phyloP scores from a whole-genome alignment of 2,329 filamentous ascomycete species.

The Aotearoamyces nothofagi region DNA sequence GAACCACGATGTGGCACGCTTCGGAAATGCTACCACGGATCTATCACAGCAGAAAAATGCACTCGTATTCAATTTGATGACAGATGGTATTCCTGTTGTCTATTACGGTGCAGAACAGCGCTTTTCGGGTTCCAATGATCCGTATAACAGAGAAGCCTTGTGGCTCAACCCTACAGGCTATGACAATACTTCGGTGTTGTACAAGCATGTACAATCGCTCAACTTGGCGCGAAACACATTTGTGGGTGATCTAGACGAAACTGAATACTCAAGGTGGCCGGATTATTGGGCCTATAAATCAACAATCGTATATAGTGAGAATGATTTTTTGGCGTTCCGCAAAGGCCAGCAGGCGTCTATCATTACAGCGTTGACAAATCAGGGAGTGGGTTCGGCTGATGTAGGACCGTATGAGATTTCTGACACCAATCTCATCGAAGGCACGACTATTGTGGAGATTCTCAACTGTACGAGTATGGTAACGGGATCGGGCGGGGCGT shows the following conservation, averaged over 20 bases:
- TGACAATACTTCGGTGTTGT: conserved; percentile 21
- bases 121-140: conserved; percentile 22
- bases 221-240: conserved; percentile 26
- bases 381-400: conserved; percentile 1
- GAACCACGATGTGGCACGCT: conserved; percentile 26
- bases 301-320: conserved; percentile 2
- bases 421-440: conserved; percentile 6
- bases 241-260: conserved; percentile 1
- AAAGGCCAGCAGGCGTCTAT: conserved; percentile 7
- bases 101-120: conserved; percentile 37
- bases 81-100: conserved; percentile 33
- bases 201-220: conserved; percentile 22
- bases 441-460: conserved; percentile 7
- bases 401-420: conserved; percentile 6
- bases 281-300: conserved; percentile 8
- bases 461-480: conserved; percentile 3
- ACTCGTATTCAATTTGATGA: conserved; percentile 29
- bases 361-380: conserved; percentile 7
- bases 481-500: conserved; percentile 2
- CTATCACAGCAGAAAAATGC: conserved; percentile 26
- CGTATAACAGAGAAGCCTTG: conserved; percentile 26
- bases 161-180: conserved; percentile 27
- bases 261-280: conserved; percentile 6
- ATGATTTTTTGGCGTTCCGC: conserved; percentile 7
- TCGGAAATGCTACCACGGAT: conserved; percentile 15